A percentile compares a stretch with the other conserved stretches of the same genome.
phyloP scores from a whole-genome alignment of 202 grass and related monocot genomes.

The Saccharum hybrid region DNA sequence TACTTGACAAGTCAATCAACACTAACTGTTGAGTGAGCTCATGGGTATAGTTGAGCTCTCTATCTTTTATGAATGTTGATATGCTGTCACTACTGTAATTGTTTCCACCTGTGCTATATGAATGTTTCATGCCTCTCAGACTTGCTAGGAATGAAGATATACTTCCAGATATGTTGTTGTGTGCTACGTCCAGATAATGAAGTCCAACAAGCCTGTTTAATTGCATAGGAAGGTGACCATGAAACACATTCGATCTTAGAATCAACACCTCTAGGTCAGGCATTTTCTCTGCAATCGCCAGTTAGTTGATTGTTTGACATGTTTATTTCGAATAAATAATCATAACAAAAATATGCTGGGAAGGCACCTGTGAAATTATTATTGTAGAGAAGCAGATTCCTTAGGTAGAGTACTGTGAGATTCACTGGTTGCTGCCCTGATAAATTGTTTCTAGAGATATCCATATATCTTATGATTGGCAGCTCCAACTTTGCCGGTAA shows the following conservation, averaged over 20 bases:
- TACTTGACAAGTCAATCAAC: conserved; percentile 55
- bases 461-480: too few species aligned
- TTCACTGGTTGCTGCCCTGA: too few species aligned
- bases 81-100: background rate
- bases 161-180: conserved; percentile 24
- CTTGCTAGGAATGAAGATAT: conserved; percentile 3
- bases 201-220: conserved; percentile 19
- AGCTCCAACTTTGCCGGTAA: too few species aligned
- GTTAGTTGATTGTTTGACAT: too few species aligned
- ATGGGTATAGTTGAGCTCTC: conserved; percentile 16
- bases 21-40: background rate
- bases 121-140: background rate
- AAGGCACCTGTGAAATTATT: too few species aligned
- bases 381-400: too few species aligned
- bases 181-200: conserved; percentile 50
- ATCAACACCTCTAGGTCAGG: conserved; percentile 26
- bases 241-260: conserved; percentile 50
- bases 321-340: too few species aligned
- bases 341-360: too few species aligned
- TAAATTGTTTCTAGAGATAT: too few species aligned
- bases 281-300: conserved; percentile 26
- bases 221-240: conserved; percentile 38
- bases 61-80: conserved; percentile 22
- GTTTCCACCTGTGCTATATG: accelerated
- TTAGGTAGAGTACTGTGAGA: too few species aligned